Percentiles rank a stretch among this genome's conserved stretches.
phyloP scores from a whole-genome alignment of 1,284 basidiomycete genomes.

The Vanrija sp. region DNA sequence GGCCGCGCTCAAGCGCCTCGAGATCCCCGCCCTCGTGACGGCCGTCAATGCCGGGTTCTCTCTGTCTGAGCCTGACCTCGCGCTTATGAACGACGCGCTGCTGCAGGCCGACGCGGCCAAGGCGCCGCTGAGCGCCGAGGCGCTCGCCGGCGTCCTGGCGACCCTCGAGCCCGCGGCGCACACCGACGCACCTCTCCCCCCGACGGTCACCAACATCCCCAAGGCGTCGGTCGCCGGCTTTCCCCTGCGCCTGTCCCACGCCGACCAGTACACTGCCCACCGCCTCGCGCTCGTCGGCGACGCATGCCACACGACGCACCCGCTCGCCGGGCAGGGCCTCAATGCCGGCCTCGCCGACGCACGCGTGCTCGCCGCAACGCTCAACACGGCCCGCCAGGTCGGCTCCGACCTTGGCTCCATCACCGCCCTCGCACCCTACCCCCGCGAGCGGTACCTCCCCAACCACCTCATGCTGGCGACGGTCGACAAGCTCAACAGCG shows the following conservation, averaged over 20 bases:
- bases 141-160: slow-evolving; percentile 27
- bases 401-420: slow-evolving; percentile 83
- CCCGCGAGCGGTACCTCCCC: slow-evolving; percentile 71
- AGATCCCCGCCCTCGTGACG: slow-evolving; percentile 61
- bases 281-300: slow-evolving; percentile 79
- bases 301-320: slow-evolving; percentile 92
- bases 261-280: slow-evolving; percentile 67
- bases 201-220: slow-evolving; percentile 69
- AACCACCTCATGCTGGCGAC: slow-evolving; percentile 81
- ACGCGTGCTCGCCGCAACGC: slow-evolving; percentile 62
- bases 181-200: slow-evolving; percentile 58
- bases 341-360: slow-evolving; percentile 90
- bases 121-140: slow-evolving; percentile 18
- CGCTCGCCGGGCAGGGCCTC: slow-evolving; percentile 94
- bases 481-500: slow-evolving; percentile 81
- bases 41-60: slow-evolving; percentile 93
- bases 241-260: slow-evolving; percentile 82
- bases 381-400: slow-evolving; percentile 56
- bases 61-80: slow-evolving; percentile 70
- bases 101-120: slow-evolving; percentile 53
- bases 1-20: slow-evolving; percentile 64
- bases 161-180: slow-evolving; percentile 58
- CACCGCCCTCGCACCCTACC: slow-evolving; percentile 70
- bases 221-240: slow-evolving; percentile 79
- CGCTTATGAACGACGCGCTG: slow-evolving; percentile 60